These are phyloP conservation scores for Catunica adiposa DNA, from an alignment of 2,329 filamentous ascomycete genomes.

Conservation along the genomic window DNA sequence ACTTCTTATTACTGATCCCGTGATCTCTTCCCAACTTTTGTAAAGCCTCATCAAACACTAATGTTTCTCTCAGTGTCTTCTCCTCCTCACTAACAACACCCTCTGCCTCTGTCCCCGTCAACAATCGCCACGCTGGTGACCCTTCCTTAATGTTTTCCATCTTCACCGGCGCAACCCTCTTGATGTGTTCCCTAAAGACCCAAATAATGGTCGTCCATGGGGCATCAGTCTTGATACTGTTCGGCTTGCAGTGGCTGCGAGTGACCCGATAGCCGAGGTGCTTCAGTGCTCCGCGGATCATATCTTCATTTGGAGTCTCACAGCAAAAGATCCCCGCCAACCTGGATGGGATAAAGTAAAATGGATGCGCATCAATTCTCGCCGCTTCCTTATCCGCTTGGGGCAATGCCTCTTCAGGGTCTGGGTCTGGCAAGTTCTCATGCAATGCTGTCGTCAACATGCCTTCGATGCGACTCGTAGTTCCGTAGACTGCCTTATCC, in stretches of 20 bases:
- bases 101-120: conserved; percentile 22
- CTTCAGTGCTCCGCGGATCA: conserved; percentile 64
- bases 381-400: conserved; percentile 38
- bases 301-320: conserved; percentile 59
- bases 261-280: conserved; percentile 68
- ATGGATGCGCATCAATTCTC: conserved; percentile 56
- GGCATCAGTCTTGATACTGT: conserved; percentile 85
- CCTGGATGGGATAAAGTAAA: conserved; percentile 66
- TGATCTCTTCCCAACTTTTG: conserved; percentile 49
- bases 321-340: conserved; percentile 66
- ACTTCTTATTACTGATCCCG: conserved; percentile 47
- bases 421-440: conserved; percentile 35
- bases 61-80: conserved; percentile 38
- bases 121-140: conserved; percentile 56
- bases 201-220: conserved; percentile 85
- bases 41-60: conserved; percentile 59
- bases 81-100: conserved; percentile 16
- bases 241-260: conserved; percentile 75
- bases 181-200: conserved; percentile 80
- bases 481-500: conserved; percentile 58
- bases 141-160: conserved; percentile 50
- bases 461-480: conserved; percentile 65
- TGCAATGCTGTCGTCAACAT: conserved; percentile 84
- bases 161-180: conserved; percentile 65
- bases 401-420: conserved; percentile 20